phyloP scores from a whole-genome alignment of 768 basidiomycete species.

The Pluteus cervinus region DNA sequence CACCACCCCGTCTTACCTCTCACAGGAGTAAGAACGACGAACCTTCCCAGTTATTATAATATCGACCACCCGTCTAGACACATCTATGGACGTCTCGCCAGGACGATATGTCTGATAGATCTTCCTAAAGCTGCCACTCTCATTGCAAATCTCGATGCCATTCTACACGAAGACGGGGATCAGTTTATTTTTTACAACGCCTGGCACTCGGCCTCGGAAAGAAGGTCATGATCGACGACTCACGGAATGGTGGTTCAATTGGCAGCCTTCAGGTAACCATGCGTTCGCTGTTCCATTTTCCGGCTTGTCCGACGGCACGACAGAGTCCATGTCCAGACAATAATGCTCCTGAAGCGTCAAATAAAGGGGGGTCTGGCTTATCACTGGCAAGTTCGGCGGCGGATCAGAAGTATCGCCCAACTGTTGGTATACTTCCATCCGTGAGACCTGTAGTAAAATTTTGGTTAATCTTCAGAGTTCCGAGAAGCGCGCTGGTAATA shows the following conservation, averaged over 20 bases:
- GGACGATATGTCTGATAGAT: constrained; percentile 31
- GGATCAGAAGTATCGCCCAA: too few species aligned
- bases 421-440: too few species aligned
- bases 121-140: constrained; percentile 26
- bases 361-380: constrained; percentile 38
- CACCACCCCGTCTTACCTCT: too few species aligned
- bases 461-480: too few species aligned
- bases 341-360: constrained; percentile 44
- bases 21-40: constrained; percentile 13
- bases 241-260: constrained; percentile 35
- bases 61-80: constrained; percentile 28
- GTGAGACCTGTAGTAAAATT: too few species aligned
- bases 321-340: constrained; percentile 24
- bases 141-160: constrained; percentile 37
- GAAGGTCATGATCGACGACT: constrained; percentile 13
- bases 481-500: too few species aligned
- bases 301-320: constrained; percentile 28
- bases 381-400: too few species aligned
- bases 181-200: too few species aligned
- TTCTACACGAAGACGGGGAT: constrained; percentile 44
- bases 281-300: constrained; percentile 33
- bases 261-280: constrained; percentile 38
- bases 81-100: constrained; percentile 12
- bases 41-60: constrained; percentile 51
- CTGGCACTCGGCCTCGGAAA: too few species aligned